phyloP scores from a whole-genome alignment of 2,329 filamentous ascomycete species.

The Ilyonectria sp. region DNA sequence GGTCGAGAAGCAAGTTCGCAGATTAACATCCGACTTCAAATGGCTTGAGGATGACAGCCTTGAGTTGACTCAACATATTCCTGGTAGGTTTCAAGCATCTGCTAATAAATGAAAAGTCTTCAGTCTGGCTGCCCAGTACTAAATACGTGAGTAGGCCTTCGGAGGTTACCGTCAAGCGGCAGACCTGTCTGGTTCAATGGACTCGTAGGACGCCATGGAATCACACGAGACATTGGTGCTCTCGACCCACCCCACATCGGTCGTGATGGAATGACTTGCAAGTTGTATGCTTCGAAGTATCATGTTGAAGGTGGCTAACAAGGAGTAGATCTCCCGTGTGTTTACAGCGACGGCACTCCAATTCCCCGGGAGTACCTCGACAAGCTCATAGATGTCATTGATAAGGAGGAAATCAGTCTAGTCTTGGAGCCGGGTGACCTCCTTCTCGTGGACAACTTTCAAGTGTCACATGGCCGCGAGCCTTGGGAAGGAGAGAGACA shows the following conservation, averaged over 20 bases:
- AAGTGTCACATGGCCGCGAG: constrained; percentile 31
- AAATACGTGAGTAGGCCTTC: neutral
- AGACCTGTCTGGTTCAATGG: constrained; percentile 31
- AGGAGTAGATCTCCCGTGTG: constrained; percentile 12
- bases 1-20: constrained; percentile 31
- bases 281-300: neutral
- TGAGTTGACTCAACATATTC: constrained; percentile 35
- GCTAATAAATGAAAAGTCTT: neutral
- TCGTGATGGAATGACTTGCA: constrained; percentile 22
- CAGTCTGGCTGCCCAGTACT: neutral
- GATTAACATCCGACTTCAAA: constrained; percentile 30
- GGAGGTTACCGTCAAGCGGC: constrained; percentile 19
- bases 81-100: constrained; percentile 8
- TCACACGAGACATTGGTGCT: constrained; percentile 22
- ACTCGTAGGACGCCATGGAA: constrained; percentile 25
- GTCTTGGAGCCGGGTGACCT: constrained; percentile 23
- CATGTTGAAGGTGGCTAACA: neutral
- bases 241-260: constrained; percentile 20
- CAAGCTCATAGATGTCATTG: constrained; percentile 22
- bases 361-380: constrained; percentile 26
- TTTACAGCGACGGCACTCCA: constrained; percentile 19
- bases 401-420: constrained; percentile 22
- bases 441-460: constrained; percentile 29
- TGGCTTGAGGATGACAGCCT: constrained; percentile 33
- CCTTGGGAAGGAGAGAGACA: constrained; percentile 35